Evolutionary conservation across 495 filamentous ascomycete genomes (phyloP).

Genomic region (Talaromyces adpressus): DNA sequence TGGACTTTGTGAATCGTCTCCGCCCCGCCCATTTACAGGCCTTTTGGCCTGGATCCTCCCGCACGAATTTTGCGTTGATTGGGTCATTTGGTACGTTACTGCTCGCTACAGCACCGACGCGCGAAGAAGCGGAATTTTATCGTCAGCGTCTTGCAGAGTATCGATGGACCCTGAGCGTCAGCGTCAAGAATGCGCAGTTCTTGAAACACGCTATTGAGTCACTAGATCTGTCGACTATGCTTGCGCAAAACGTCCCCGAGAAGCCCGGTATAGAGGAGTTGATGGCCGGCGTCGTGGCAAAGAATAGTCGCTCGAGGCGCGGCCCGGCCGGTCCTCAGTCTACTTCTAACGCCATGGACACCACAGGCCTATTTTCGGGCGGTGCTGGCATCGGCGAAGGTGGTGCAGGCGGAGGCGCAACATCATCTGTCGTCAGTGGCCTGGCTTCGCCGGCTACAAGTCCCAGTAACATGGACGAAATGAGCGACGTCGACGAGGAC

Average conservation of each 20-base stretch:
- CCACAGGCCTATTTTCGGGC: background rate
- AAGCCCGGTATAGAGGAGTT: conserved; percentile 44
- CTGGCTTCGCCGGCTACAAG: conserved; percentile 28
- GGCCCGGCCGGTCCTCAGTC: conserved; percentile 6
- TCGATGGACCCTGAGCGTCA: conserved; percentile 86
- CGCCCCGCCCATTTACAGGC: conserved; percentile 45
- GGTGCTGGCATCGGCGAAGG: background rate
- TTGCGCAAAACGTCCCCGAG: conserved; percentile 40
- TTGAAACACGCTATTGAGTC: conserved; percentile 43
- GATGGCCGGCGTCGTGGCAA: conserved; percentile 27
- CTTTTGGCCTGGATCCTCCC: conserved; percentile 48
- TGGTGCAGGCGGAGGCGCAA: conserved; percentile 9
- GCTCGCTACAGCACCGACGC: conserved; percentile 76
- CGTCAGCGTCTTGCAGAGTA: conserved; percentile 78
- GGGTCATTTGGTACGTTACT: conserved; percentile 59
- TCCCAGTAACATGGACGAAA: conserved; percentile 17
- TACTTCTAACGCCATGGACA: conserved; percentile 11
- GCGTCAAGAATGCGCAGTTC: conserved; percentile 72
- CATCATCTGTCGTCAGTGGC: conserved; percentile 26
- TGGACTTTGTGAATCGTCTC: conserved; percentile 53
- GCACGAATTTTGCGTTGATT: conserved; percentile 48
- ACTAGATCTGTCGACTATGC: conserved; percentile 36
- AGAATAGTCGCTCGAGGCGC: background rate
- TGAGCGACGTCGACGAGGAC: conserved; percentile 4
- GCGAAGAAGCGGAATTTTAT: conserved; percentile 96